phyloP scores from a whole-genome alignment of 306 rosid species.

The Vigna trinervia region DNA sequence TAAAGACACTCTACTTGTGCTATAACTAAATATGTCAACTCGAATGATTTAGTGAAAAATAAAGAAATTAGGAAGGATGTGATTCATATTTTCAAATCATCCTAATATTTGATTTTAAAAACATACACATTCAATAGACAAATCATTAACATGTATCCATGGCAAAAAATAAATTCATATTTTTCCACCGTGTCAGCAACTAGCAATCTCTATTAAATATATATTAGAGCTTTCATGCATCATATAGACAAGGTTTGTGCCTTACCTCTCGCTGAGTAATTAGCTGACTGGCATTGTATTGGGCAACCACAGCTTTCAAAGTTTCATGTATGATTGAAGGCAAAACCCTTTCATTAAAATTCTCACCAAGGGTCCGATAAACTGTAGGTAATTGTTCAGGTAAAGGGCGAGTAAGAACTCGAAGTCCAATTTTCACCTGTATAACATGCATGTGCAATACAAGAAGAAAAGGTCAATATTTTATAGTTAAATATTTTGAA shows the following conservation, averaged over 20 bases:
- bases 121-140: not conserved
- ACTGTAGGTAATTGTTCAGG: conserved; percentile 69
- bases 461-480: not conserved
- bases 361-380: conserved; percentile 80
- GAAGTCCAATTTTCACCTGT: conserved; percentile 87
- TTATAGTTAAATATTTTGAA: not conserved
- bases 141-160: not conserved
- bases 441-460: conserved; percentile 9
- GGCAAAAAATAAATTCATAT: conserved; percentile 7
- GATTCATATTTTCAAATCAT: not conserved
- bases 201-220: conserved; percentile 21
- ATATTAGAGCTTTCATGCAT: conserved; percentile 22
- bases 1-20: not conserved
- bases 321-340: conserved; percentile 93
- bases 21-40: conserved; percentile 23
- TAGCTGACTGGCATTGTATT: conserved; percentile 92
- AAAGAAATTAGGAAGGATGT: not conserved
- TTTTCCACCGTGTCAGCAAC: conserved; percentile 15
- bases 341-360: conserved; percentile 70
- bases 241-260: conserved; percentile 17
- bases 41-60: not conserved
- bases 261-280: conserved; percentile 91
- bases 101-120: conserved; percentile 8
- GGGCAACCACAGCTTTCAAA: conserved; percentile 92
- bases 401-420: conserved; percentile 85